These are phyloP conservation scores for Aspergillus tamarii DNA, from an alignment of 2,329 filamentous ascomycete genomes.

Conservation along the genomic window DNA sequence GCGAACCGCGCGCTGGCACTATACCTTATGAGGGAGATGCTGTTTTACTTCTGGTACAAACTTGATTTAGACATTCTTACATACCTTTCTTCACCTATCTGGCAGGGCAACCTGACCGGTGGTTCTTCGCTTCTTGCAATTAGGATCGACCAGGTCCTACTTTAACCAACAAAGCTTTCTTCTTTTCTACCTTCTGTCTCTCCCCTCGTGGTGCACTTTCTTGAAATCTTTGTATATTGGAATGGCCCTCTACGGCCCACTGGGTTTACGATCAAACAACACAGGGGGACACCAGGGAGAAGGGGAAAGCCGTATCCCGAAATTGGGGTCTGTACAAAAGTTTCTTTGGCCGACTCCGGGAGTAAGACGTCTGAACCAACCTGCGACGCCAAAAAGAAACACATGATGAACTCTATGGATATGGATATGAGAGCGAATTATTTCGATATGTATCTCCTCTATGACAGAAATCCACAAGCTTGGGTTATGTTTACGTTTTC, in stretches of 20 bases:
- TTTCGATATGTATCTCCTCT: not conserved
- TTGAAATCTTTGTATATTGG: slow-evolving; percentile 18
- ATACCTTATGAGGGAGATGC: slow-evolving; percentile 26
- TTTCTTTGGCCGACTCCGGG: not conserved
- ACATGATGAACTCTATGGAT: slow-evolving; percentile 13
- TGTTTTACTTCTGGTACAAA: slow-evolving; percentile 26
- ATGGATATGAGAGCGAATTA: slow-evolving; percentile 15
- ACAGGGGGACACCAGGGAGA: not conserved
- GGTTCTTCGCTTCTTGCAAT: slow-evolving; percentile 17
- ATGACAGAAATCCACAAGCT: not conserved
- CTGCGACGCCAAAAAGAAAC: not conserved
- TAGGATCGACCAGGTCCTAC: not conserved
- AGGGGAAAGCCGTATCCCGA: not conserved
- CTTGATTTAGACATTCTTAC: slow-evolving; percentile 18
- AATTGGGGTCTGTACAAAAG: slow-evolving; percentile 3
- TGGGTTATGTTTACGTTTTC: not conserved
- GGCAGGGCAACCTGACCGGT: slow-evolving; percentile 8
- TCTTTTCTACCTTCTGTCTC: slow-evolving; percentile 11
- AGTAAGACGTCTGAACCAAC: not conserved
- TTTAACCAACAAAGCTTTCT: slow-evolving; percentile 20
- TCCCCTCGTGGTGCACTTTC: slow-evolving; percentile 8
- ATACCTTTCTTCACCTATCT: slow-evolving; percentile 15
- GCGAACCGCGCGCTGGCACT: slow-evolving; percentile 29
- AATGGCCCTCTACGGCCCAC: not conserved
- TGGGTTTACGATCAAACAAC: not conserved